Percentiles rank a stretch among this genome's conserved stretches.
Evolutionary conservation across 2,329 filamentous ascomycete species (phyloP).

Genomic region (Raffaelea albimanens): DNA sequence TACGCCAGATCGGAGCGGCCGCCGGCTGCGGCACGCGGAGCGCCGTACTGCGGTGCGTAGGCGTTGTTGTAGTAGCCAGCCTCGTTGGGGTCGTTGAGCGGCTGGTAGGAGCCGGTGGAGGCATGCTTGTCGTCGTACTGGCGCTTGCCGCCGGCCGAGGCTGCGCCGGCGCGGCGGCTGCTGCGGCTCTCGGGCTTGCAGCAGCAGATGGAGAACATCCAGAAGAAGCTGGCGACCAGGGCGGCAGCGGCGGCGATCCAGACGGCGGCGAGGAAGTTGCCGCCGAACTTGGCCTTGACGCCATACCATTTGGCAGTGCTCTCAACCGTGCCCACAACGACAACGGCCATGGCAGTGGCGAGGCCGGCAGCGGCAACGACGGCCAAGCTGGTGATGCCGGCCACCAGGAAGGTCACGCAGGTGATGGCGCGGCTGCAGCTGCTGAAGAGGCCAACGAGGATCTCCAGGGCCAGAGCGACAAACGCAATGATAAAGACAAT

Average conservation of each 20-base stretch:
- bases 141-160: slow-evolving; percentile 14
- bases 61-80: slow-evolving; percentile 25
- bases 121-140: slow-evolving; percentile 42
- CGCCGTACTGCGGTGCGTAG: slow-evolving; percentile 16
- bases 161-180: slow-evolving; percentile 17
- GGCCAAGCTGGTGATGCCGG: slow-evolving; percentile 47
- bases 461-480: slow-evolving; percentile 57
- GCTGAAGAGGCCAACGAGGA: slow-evolving; percentile 72
- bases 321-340: slow-evolving; percentile 62
- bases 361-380: slow-evolving; percentile 58
- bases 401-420: slow-evolving; percentile 71
- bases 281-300: slow-evolving; percentile 58
- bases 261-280: slow-evolving; percentile 57
- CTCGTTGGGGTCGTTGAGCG: slow-evolving; percentile 30
- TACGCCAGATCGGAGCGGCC: slow-evolving; percentile 46
- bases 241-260: slow-evolving; percentile 78
- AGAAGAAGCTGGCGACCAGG: slow-evolving; percentile 72
- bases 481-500: slow-evolving; percentile 70
- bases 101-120: slow-evolving; percentile 32
- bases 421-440: slow-evolving; percentile 76
- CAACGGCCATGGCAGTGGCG: slow-evolving; percentile 62
- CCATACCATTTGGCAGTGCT: slow-evolving; percentile 60
- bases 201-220: slow-evolving; percentile 87
- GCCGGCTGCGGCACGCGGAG: slow-evolving; percentile 29
- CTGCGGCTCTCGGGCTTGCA: slow-evolving; percentile 54